Base-by-base conservation (phyloP, 192 early-diverging fungal genomes). In the Glomus cerebriforme region DNA sequence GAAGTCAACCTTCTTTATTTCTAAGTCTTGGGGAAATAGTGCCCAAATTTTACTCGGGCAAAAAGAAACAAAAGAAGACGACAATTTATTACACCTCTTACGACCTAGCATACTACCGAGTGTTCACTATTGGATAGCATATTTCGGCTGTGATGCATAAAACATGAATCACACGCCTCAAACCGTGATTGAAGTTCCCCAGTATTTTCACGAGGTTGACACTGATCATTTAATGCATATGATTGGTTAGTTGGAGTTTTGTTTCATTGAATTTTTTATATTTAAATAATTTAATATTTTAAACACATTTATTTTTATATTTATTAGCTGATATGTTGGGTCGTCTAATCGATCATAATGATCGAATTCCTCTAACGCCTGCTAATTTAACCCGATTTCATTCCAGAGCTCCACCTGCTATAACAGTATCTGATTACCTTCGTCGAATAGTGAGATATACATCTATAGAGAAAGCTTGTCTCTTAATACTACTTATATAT, bases 361-460 rank as follows among this genome's bases (percentile, higher is more conserved):
- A 90, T 78, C 84, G 85, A 64, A 90, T 90, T 73, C 89, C 86
- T 54, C 79, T 90, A 58, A 89, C 88, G 19, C 84, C 86, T 13
- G 81, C 85, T 45, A 89, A 92, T 63, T 87, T 97, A 26, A 97
- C 98, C 0, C 92, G 97, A 45, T 99, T 99, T 80, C 98, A 99
- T 80, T 97, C 95, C 26, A 91, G 98, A 60, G 94, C 94, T 9
- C 89, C 94, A 32, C 97, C 98, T 26, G 85, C 87, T 73, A 98
- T 99, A 71, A 89, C 91, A 24, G 88, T 99, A 9, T 76, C 79
- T 76, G 98, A 98, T 73, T 99, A 99, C 81, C 83, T 99, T 74
- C 84, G 89, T 39, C 92, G 98, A 32, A 94, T 98, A 59, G 89
- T 96, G 71, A 95, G 93, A 83, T 99, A 96, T 83, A 95, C 96